Base-by-base conservation (phyloP, 176 grass and related monocot genomes). In the Saccharum spontaneum region DNA sequence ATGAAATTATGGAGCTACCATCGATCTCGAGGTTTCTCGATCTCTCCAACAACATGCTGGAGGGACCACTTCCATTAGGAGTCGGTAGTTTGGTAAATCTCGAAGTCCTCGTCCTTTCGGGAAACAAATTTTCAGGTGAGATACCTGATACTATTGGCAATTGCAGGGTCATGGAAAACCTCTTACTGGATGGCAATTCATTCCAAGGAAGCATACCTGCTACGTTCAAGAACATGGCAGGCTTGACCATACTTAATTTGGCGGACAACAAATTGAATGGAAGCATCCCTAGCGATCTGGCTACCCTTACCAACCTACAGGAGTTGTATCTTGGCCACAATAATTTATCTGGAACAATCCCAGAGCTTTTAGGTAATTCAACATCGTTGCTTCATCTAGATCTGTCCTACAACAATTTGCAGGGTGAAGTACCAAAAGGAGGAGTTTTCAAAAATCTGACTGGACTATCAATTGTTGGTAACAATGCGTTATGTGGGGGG, bases 141-240 rank as follows among this genome's bases (percentile, higher is more conserved):
- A 82, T 91, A 67, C 90, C 82, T 1, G 12, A 18, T 9, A 38
- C 44, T 16, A 45, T 88, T 28, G 83, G 86, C 4, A 75, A 73
- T 30, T 85, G 82, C 23, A 61, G 46, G 45, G 64, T 55, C 14
- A 40, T 92, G 48, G n/a, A 82, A 82, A 55, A 3, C 4, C 75
- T 92, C 22, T 17, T 30, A 62, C 20, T 92, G 43, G 78, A 79
- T 71, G 54, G 9, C 0, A 92, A 88, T 39, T 61, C 59, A 12
- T 77, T 92, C 55, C 64, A 78, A 61, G 86, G 86, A 62, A 46
- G 24, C 50, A 86, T 86, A 82, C 90, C 90, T 75, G 1, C 1
- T 5, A 69, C 36, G 5, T 54, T 92, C 7, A 69, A 11, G 22
- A 82, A 79, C 12, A 70, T 89, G 40, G 72, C 20, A 33, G 83